These are phyloP conservation scores for Pleodorina starrii DNA, from an alignment of 139 green algal genomes.

Conservation along the genomic window DNA sequence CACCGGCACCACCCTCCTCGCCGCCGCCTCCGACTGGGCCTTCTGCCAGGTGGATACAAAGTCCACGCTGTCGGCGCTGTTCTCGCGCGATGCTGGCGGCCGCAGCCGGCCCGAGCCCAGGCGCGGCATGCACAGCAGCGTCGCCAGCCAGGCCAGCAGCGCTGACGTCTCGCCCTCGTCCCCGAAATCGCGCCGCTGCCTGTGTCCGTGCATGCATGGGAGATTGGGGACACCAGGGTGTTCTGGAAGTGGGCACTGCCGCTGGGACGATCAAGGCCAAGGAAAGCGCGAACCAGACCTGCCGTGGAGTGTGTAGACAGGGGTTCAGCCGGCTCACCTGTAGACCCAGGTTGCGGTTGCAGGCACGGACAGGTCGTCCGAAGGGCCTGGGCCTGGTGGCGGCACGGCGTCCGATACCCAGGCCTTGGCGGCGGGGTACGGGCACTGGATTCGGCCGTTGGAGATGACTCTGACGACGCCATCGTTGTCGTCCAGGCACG, in stretches of 20 bases:
- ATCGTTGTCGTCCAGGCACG: neutral
- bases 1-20: neutral
- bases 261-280: too few relatives aligned
- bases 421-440: neutral
- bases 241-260: too few relatives aligned
- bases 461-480: neutral
- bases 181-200: neutral
- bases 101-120: neutral
- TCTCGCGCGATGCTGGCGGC: neutral
- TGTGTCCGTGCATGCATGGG: too few relatives aligned
- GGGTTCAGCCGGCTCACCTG: too few relatives aligned
- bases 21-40: constrained; percentile 18
- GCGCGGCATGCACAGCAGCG: constrained; percentile 8
- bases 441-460: neutral
- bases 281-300: too few relatives aligned
- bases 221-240: too few relatives aligned
- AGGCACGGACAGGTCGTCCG: neutral
- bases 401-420: constrained; percentile 16
- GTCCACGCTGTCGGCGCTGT: constrained; percentile 19
- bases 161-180: neutral
- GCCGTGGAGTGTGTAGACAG: too few relatives aligned
- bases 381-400: neutral
- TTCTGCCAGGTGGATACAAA: constrained; percentile 15
- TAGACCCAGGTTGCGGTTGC: neutral
- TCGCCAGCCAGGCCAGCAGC: neutral